Conservation (phyloP, 208 protist species). For the Plasmodiophora brassicae region DNA sequence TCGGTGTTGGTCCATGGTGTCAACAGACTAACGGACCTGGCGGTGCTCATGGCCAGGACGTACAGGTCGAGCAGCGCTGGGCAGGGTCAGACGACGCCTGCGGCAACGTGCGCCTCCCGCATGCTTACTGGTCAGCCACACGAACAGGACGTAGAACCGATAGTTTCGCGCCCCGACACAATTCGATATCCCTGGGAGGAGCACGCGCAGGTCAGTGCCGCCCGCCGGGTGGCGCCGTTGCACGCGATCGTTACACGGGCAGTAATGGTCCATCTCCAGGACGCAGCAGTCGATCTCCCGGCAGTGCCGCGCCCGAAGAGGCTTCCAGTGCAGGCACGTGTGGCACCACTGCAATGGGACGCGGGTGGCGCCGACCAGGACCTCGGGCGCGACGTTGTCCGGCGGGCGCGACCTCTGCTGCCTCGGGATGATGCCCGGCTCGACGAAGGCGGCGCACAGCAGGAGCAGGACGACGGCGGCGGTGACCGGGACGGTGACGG, state of each 20-base stretch:
- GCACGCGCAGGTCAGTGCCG: neutral
- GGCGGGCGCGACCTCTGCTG: neutral
- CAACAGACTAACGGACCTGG: too few relatives aligned
- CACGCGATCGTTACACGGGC: neutral
- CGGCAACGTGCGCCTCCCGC: too few relatives aligned
- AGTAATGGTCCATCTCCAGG: neutral
- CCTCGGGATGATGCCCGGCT: neutral
- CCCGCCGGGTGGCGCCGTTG: neutral
- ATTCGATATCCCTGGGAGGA: neutral
- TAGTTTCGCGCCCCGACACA: neutral
- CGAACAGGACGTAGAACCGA: neutral
- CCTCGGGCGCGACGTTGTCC: neutral
- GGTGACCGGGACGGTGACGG: too few relatives aligned
- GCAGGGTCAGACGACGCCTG: too few relatives aligned
- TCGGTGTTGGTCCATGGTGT: too few relatives aligned
- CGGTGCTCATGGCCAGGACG: too few relatives aligned
- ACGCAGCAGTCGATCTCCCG: neutral
- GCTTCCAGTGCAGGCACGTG: neutral
- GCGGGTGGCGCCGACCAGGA: neutral
- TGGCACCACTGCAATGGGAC: neutral
- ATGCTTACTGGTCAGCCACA: neutral
- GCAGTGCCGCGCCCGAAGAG: neutral
- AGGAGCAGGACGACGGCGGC: too few relatives aligned
- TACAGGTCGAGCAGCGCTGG: too few relatives aligned
- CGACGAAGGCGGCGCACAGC: neutral